Conservation (phyloP, 1,284 basidiomycete species). For the Cutaneotrichosporon sp. region DNA sequence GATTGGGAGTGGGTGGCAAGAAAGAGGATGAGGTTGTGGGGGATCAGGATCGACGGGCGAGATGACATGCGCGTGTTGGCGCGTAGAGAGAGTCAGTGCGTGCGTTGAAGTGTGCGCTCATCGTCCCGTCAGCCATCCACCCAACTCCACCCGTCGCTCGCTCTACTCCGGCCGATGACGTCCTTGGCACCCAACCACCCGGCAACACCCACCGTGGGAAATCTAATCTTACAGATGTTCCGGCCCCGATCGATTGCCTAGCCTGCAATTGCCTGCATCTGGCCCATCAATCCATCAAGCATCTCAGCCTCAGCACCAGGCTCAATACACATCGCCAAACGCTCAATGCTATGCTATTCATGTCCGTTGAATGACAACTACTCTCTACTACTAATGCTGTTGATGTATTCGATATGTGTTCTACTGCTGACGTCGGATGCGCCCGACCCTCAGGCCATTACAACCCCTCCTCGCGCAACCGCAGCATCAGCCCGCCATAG, state of each 20-base stretch:
- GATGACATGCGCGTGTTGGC: not conserved
- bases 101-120: no score
- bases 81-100: no score
- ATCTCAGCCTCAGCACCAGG: no score
- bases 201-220: not conserved
- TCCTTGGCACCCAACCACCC: not conserved
- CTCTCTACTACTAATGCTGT: constrained; percentile 4
- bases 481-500: constrained; percentile 54
- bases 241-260: no score
- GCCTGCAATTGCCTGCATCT: no score
- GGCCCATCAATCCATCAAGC: no score
- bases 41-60: not conserved
- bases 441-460: constrained; percentile 17
- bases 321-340: no score
- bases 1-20: not conserved
- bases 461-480: constrained; percentile 51
- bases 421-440: not conserved
- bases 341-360: constrained; percentile 2
- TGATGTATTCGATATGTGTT: constrained; percentile 2
- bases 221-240: not conserved
- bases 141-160: no score
- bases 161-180: not conserved
- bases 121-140: not conserved
- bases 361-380: constrained; percentile 1
- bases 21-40: not conserved